Conservation (phyloP, 345 rosid genomes). For the Salix brachista region DNA sequence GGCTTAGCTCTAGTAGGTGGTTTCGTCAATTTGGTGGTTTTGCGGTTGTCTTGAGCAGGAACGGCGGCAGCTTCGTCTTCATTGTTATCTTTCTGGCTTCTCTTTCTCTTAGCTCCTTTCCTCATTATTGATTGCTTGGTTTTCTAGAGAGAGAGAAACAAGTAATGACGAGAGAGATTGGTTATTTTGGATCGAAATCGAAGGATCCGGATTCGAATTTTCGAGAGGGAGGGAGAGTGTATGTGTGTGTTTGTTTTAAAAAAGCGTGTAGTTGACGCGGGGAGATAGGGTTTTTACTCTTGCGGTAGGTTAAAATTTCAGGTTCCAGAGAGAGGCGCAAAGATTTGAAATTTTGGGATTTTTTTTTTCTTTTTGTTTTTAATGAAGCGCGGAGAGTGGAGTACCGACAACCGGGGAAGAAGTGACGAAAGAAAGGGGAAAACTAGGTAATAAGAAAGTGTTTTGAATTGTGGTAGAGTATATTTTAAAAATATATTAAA, state of each 20-base stretch:
- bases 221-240: neutral
- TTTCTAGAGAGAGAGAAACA: neutral
- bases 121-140: neutral
- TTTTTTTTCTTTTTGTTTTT: neutral
- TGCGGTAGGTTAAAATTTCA: neutral
- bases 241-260: neutral
- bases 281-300: conserved; percentile 2
- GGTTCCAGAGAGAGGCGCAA: neutral
- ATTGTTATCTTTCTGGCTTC: conserved; percentile 6
- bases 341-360: neutral
- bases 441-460: too few relatives aligned
- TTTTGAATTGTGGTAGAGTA: too few relatives aligned
- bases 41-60: neutral
- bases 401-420: neutral
- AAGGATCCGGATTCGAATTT: neutral
- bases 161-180: neutral
- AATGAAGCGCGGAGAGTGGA: too few relatives aligned
- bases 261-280: conserved; percentile 5
- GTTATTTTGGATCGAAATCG: neutral
- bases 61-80: conserved; percentile 11
- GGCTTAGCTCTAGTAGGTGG: conserved; percentile 46
- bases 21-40: neutral
- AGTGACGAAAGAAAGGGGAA: too few relatives aligned
- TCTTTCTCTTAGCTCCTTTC: conserved; percentile 26
- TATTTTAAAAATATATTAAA: too few relatives aligned